Evolutionary conservation across 768 basidiomycete species (phyloP).

Genomic region (Russula compacta): DNA sequence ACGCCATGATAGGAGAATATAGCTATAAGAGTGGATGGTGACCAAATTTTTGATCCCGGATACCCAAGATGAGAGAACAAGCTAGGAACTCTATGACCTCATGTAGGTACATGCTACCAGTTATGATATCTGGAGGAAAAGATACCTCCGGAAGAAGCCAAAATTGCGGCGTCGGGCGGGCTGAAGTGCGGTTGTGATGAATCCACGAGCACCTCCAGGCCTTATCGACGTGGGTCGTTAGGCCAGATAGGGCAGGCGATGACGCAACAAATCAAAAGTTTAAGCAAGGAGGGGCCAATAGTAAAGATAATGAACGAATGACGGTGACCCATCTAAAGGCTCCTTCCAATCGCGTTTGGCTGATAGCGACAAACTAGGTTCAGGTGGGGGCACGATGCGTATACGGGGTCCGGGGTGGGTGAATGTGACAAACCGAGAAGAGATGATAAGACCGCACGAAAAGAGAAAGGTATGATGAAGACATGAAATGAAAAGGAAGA

Average conservation of each 20-base stretch:
- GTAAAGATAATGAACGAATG: background rate
- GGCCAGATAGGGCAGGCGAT: constrained; percentile 11
- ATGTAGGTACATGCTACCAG: background rate
- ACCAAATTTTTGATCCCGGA: constrained; percentile 1
- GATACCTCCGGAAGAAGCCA: constrained; percentile 8
- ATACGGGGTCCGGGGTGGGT: constrained; percentile 1
- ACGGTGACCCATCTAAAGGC: background rate
- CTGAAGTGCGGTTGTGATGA: background rate
- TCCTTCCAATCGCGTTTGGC: constrained; percentile 1
- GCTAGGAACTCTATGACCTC: constrained; percentile 10
- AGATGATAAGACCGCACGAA: background rate
- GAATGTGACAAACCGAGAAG: background rate
- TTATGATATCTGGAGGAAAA: background rate
- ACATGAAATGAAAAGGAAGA: background rate
- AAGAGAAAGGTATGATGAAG: background rate
- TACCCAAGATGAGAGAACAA: constrained; percentile 3
- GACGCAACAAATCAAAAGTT: constrained; percentile 8
- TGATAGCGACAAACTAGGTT: constrained; percentile 13
- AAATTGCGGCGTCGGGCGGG: background rate
- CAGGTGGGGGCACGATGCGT: background rate
- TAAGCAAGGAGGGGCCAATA: constrained; percentile 11
- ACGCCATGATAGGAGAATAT: constrained; percentile 5
- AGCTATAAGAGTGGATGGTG: background rate
- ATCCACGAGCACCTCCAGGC: constrained; percentile 9
- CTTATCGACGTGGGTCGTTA: constrained; percentile 4